phyloP scores from a whole-genome alignment of 176 grass and related monocot species.

The Oryza coarctata region DNA sequence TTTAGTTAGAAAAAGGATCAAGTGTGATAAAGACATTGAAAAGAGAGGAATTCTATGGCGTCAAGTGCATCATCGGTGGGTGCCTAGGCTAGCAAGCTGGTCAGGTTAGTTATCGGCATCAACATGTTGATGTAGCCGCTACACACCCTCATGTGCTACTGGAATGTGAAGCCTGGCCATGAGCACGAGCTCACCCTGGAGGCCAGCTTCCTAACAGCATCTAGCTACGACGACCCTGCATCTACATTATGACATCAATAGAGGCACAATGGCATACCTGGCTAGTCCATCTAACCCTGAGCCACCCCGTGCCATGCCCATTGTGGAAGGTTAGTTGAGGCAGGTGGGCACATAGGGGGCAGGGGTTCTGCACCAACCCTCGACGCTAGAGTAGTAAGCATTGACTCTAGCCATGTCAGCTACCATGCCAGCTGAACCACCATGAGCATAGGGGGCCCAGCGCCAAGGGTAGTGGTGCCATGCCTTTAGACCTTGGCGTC shows the following conservation, averaged over 20 bases:
- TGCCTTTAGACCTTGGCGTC: too few relatives aligned
- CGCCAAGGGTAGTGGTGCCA: too few relatives aligned
- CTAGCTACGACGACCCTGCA: conserved; percentile 70
- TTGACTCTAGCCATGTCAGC: too few relatives aligned
- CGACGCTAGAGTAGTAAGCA: too few relatives aligned
- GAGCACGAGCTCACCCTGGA: conserved; percentile 47
- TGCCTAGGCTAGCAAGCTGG: conserved; percentile 59
- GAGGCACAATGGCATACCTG: too few relatives aligned
- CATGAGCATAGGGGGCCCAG: too few relatives aligned
- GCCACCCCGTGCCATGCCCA: too few relatives aligned
- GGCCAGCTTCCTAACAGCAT: conserved; percentile 82
- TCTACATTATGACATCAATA: conserved; percentile 77
- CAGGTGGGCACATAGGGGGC: too few relatives aligned
- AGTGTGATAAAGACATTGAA: conserved; percentile 37
- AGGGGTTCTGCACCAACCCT: too few relatives aligned
- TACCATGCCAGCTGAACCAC: too few relatives aligned
- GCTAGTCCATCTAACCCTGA: too few relatives aligned
- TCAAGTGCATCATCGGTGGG: conserved; percentile 61
- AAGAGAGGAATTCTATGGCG: conserved; percentile 45
- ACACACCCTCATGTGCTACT: conserved; percentile 75
- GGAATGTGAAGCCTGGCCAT: conserved; percentile 62
- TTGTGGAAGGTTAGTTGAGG: too few relatives aligned
- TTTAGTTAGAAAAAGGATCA: conserved; percentile 15
- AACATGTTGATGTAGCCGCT: conserved; percentile 62
- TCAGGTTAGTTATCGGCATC: conserved; percentile 32